Evolutionary conservation across 768 basidiomycete species (phyloP).

Genomic region (Calocybe cyanea): DNA sequence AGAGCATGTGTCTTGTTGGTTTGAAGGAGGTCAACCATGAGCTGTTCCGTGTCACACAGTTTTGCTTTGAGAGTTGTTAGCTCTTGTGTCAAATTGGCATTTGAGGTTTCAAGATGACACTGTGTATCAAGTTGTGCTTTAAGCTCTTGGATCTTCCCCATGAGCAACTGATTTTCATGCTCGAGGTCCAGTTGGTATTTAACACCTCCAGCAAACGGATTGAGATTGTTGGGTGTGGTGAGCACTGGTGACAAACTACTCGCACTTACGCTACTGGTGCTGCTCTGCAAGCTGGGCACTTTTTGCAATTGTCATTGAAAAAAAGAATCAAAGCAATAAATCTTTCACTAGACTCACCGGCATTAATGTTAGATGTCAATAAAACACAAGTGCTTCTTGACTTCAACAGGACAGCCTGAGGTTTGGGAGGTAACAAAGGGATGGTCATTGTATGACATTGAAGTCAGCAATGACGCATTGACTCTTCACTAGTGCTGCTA

Average conservation of each 20-base stretch:
- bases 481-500: constrained; percentile 1
- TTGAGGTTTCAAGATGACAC: constrained; percentile 14
- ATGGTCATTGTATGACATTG: no score
- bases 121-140: constrained; percentile 12
- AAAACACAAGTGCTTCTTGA: not conserved
- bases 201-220: not conserved
- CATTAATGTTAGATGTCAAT: no score
- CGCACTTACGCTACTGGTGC: no score
- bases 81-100: constrained; percentile 25
- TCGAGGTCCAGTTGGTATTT: constrained; percentile 4
- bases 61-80: constrained; percentile 23
- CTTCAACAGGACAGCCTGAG: not conserved
- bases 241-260: no score
- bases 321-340: no score
- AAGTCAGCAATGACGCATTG: no score
- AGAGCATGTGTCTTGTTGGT: constrained; percentile 20
- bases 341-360: no score
- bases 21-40: constrained; percentile 26
- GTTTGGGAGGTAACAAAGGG: not conserved
- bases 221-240: no score
- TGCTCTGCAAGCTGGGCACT: no score
- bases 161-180: constrained; percentile 8
- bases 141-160: constrained; percentile 9
- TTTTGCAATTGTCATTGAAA: no score
- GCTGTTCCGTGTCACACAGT: constrained; percentile 25